Conservation (phyloP, 805 yeast species). For the Kluyveromyces siamensis region DNA sequence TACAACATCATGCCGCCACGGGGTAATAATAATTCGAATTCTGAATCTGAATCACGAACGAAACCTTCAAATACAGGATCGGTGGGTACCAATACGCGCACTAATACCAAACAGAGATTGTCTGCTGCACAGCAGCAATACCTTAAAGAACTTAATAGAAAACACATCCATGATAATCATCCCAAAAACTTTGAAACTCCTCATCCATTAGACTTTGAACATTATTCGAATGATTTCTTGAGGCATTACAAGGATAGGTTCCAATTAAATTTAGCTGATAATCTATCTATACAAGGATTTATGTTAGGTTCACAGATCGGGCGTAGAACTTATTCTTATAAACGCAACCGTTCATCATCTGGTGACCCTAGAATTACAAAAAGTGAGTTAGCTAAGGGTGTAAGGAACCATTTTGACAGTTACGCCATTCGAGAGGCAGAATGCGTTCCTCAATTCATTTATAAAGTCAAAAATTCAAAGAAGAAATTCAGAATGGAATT, state of each 20-base stretch:
- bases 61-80: slow-evolving; percentile 8
- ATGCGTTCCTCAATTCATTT: slow-evolving; percentile 78
- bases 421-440: slow-evolving; percentile 70
- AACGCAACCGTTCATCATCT: slow-evolving; percentile 13
- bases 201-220: slow-evolving; percentile 62
- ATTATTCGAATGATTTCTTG: slow-evolving; percentile 52
- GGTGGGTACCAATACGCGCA: slow-evolving; percentile 44
- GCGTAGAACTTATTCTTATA: slow-evolving; percentile 43
- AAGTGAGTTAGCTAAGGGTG: slow-evolving; percentile 48
- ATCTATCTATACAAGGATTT: slow-evolving; percentile 61
- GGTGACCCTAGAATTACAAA: slow-evolving; percentile 41
- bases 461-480: slow-evolving; percentile 68
- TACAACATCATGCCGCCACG: slow-evolving; percentile 2
- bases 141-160: slow-evolving; percentile 49
- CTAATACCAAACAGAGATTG: slow-evolving; percentile 34
- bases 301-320: slow-evolving; percentile 68
- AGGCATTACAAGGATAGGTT: slow-evolving; percentile 61
- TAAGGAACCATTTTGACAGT: slow-evolving; percentile 58
- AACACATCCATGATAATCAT: slow-evolving; percentile 66
- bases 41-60: slow-evolving; percentile 17
- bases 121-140: slow-evolving; percentile 61
- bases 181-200: slow-evolving; percentile 45
- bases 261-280: slow-evolving; percentile 45
- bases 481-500: slow-evolving; percentile 35
- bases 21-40: slow-evolving; percentile 19